A percentile compares a stretch with the other conserved stretches of the same genome.
These are phyloP conservation scores for Populus tremula DNA, from an alignment of 345 rosid genomes.

Conservation along the genomic window DNA sequence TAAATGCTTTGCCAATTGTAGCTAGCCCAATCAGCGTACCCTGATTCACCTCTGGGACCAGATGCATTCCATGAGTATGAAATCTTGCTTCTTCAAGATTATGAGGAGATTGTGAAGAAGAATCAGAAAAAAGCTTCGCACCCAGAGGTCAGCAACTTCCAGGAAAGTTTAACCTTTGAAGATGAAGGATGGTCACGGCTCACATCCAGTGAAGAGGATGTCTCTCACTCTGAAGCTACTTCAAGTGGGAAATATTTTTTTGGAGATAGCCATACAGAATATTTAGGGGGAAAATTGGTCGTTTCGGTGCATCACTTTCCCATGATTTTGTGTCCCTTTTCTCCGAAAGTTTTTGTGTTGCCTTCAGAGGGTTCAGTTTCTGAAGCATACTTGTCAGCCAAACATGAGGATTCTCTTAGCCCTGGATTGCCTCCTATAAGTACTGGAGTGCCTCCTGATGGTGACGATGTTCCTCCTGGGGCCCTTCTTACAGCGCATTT, in stretches of 20 bases:
- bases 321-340: constrained; percentile 75
- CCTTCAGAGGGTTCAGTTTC: constrained; percentile 94
- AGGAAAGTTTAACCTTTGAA: constrained; percentile 32
- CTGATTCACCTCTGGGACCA: constrained; percentile 90
- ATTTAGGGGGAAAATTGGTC: constrained; percentile 41
- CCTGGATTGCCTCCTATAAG: constrained; percentile 82
- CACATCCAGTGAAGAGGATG: constrained; percentile 47
- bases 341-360: constrained; percentile 82
- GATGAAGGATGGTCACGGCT: constrained; percentile 66
- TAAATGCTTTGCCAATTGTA: constrained; percentile 25
- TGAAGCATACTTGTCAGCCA: constrained; percentile 68
- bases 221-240: constrained; percentile 40
- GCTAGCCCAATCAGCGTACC: constrained; percentile 78
- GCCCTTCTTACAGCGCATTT: constrained; percentile 87
- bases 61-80: constrained; percentile 89
- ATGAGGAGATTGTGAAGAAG: constrained; percentile 71
- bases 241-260: constrained; percentile 29
- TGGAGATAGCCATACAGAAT: constrained; percentile 38
- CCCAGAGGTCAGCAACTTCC: constrained; percentile 23
- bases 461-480: constrained; percentile 81
- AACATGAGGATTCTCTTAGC: constrained; percentile 76
- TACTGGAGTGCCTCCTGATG: constrained; percentile 54
- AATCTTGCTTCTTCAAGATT: constrained; percentile 88
- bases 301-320: constrained; percentile 88
- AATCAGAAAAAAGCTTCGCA: constrained; percentile 28